Percentiles rank a stretch among this genome's conserved stretches.
Conservation (phyloP, 257 asterid genomes). For the Rubia yunnanensis region DNA sequence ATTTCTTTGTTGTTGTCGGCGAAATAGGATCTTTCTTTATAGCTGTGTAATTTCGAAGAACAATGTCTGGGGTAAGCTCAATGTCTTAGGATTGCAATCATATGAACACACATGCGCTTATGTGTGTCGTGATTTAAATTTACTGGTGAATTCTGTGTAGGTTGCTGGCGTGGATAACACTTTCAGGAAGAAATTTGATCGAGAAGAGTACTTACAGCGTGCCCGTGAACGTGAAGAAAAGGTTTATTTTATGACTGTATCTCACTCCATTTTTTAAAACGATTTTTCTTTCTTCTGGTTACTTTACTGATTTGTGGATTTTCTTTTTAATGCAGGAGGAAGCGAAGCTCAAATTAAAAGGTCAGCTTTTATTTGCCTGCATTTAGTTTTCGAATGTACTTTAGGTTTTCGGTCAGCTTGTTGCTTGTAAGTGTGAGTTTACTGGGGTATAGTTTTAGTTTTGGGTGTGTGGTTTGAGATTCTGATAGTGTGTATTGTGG, state of each 20-base stretch:
- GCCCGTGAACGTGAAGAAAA: constrained; percentile 93
- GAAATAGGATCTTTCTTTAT: neutral
- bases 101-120: neutral
- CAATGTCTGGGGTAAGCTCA: constrained; percentile 58
- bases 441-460: neutral
- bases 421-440: neutral
- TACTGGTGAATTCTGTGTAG: constrained; percentile 26
- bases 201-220: constrained; percentile 86
- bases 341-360: constrained; percentile 40
- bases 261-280: neutral
- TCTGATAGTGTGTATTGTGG: constrained; percentile 11
- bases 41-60: neutral
- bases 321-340: constrained; percentile 42
- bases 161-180: constrained; percentile 88
- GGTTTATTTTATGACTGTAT: constrained; percentile 20
- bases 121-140: neutral
- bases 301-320: neutral
- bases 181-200: constrained; percentile 76
- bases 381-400: neutral
- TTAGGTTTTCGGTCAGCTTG: neutral
- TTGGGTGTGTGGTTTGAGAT: neutral
- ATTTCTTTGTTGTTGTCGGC: neutral
- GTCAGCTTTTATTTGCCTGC: constrained; percentile 28
- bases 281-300: neutral
- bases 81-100: neutral